Evolutionary conservation across 768 basidiomycete genomes (phyloP).

Genomic region (Crepidotus variabilis): DNA sequence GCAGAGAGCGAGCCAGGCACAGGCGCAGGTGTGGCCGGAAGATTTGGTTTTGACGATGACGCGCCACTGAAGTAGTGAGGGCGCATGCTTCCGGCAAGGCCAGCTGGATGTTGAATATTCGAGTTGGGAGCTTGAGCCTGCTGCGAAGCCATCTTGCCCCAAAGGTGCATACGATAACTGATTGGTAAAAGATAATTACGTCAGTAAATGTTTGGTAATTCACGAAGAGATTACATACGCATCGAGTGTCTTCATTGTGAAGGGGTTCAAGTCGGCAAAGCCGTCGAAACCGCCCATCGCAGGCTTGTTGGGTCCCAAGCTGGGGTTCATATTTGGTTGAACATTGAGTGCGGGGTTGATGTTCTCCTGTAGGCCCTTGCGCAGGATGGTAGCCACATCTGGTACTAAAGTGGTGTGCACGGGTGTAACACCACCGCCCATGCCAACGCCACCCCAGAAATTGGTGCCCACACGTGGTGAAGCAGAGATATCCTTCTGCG

Average conservation of each 20-base stretch:
- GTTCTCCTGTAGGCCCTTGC: constrained; percentile 59
- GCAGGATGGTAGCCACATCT: constrained; percentile 39
- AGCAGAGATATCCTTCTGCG: constrained; percentile 71
- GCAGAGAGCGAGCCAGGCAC: constrained; percentile 20
- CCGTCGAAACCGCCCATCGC: constrained; percentile 58
- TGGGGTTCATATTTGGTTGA: constrained; percentile 9
- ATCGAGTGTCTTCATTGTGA: constrained; percentile 86
- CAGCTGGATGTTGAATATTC: constrained; percentile 14
- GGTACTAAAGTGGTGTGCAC: constrained; percentile 84
- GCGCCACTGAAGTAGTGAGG: constrained; percentile 29
- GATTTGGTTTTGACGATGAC: constrained; percentile 13
- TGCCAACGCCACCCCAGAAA: constrained; percentile 79
- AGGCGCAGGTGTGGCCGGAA: constrained; percentile 7
- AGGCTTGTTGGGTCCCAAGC: constrained; percentile 10
- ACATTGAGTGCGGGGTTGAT: constrained; percentile 72
- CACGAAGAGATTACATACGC: constrained; percentile 42
- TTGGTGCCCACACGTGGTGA: constrained; percentile 46
- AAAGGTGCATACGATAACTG: constrained; percentile 85
- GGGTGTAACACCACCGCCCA: constrained; percentile 64
- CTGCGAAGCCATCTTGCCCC: constrained; percentile 86
- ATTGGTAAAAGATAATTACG: constrained; percentile 7
- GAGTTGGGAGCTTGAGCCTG: constrained; percentile 37
- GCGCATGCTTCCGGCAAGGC: constrained; percentile 39
- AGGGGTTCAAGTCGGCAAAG: constrained; percentile 77
- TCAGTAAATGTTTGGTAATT: constrained; percentile 7